Evolutionary conservation across 768 basidiomycete species (phyloP).

Genomic region (Cystofilobasidium capitatum): DNA sequence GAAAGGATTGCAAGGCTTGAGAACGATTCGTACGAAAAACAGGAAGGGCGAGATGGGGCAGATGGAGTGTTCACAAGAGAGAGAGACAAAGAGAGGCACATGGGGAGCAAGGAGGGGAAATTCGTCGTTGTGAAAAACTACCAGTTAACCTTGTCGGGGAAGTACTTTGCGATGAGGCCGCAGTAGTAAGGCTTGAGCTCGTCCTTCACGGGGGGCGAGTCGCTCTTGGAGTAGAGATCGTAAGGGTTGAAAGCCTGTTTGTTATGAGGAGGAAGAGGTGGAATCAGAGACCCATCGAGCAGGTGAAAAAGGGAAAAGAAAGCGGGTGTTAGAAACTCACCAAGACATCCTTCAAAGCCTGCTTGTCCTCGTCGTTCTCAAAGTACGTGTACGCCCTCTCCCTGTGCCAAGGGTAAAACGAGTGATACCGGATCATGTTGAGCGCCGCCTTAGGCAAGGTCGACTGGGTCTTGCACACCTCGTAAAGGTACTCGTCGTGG

Average conservation of each 20-base stretch:
- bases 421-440: constrained; percentile 89
- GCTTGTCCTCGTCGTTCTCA: constrained; percentile 53
- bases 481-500: constrained; percentile 64
- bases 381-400: constrained; percentile 76
- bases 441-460: constrained; percentile 69
- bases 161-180: constrained; percentile 70
- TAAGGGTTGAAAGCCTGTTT: constrained; percentile 77
- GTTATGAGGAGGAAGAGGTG: constrained; percentile 51
- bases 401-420: constrained; percentile 84
- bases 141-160: constrained; percentile 74
- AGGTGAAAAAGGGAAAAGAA: neutral
- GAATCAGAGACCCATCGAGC: constrained; percentile 45
- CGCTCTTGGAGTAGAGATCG: constrained; percentile 82
- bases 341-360: constrained; percentile 31
- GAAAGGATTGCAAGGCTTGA: too few relatives aligned
- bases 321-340: too few relatives aligned
- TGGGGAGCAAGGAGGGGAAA: neutral
- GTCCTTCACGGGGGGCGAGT: constrained; percentile 47
- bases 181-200: constrained; percentile 73
- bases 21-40: too few relatives aligned
- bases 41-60: too few relatives aligned
- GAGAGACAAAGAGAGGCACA: neutral
- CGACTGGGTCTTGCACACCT: constrained; percentile 72
- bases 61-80: neutral
- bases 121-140: too few relatives aligned